These are phyloP conservation scores for Boletellus deceptivus DNA, from an alignment of 1,284 basidiomycete species.

Conservation along the genomic window DNA sequence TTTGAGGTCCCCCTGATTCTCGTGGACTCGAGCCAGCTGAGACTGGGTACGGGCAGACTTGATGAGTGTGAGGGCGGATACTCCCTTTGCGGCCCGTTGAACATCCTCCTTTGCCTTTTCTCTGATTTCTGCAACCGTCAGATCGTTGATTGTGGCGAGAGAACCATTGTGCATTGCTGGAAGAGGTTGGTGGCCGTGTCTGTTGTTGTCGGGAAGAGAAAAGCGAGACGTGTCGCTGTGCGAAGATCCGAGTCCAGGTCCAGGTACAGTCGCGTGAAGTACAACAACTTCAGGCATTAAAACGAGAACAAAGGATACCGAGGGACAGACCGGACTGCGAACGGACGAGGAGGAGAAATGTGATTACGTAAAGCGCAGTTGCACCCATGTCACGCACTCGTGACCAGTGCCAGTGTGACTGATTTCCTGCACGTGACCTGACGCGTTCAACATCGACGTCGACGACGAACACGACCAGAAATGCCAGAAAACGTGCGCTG, in stretches of 20 bases:
- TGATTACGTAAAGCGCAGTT: constrained; percentile 32
- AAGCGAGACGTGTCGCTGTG: constrained; percentile 24
- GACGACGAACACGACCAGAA: constrained; percentile 19
- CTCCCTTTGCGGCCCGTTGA: constrained; percentile 50
- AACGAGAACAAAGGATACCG: constrained; percentile 7
- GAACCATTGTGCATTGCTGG: constrained; percentile 35
- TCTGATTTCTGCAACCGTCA: constrained; percentile 64
- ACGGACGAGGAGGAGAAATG: constrained; percentile 4
- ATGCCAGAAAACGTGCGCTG: constrained; percentile 49
- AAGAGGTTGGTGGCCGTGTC: constrained; percentile 10
- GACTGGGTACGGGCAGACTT: constrained; percentile 57
- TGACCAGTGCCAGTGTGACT: constrained; percentile 20
- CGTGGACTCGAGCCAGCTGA: constrained; percentile 46
- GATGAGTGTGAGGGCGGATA: constrained; percentile 56
- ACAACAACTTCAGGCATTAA: constrained; percentile 43
- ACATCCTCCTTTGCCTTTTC: constrained; percentile 57
- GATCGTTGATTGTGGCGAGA: constrained; percentile 20
- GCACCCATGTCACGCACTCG: constrained; percentile 10
- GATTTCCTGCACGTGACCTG: constrained; percentile 26
- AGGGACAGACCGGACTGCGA: constrained; percentile 16
- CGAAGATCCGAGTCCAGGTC: constrained; percentile 32
- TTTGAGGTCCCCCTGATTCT: constrained; percentile 57
- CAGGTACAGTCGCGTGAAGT: constrained; percentile 30
- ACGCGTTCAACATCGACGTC: constrained; percentile 26
- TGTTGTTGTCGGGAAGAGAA: constrained; percentile 17